Base-by-base conservation (phyloP, 495 filamentous ascomycete species). In the Polyplosphaeria fusca region DNA sequence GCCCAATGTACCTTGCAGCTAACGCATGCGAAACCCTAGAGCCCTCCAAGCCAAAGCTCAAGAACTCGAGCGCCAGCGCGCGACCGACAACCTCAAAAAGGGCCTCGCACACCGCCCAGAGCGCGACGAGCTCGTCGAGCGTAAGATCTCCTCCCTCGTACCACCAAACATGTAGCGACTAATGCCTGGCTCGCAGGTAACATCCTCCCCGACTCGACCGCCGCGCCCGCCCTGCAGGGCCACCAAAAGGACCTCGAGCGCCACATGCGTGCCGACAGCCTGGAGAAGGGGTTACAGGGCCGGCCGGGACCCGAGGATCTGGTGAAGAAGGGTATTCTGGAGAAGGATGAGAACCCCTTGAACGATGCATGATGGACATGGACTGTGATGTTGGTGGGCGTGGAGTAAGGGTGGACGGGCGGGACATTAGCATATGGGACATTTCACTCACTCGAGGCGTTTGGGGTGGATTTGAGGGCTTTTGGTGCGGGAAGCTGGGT, bases 241-340 rank as follows among this genome's bases (percentile, higher is more conserved):
- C 77, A 89, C 52, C 88, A 90, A 73, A 83, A 78, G 51, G 86
- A 93, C 71, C 80, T 95, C 47, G 84, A 88, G 69, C 86, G 81
- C 64, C 82, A 90, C 66, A 94, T 95, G 90, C 82, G 86, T 18
- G 85, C 82, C 45, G 86, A 95, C 68, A 85, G 79, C 27, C 73
- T 95, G 32, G 90, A 95, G 69, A 87, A 91, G 64, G 88, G 88
- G 68, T 81, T 95, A 52, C 76, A 84, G 66, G 77, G 84, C 51
- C 79, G 90, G 5, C 90, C 90, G 1, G 75, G 83, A 23, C 85
- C 86, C 3, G 86, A 89, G 52, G 79, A 86, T 27, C 70, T 95
- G 43, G 77, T 95, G 43, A 81, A 86, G 59, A 80, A 88, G 65
- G 90, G 90, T 2, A 88, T 95, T 43, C 61, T 76, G 56, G 65